Evolutionary conservation across 2,329 filamentous ascomycete genomes (phyloP).

Genomic region (Delphinella strobiligena): DNA sequence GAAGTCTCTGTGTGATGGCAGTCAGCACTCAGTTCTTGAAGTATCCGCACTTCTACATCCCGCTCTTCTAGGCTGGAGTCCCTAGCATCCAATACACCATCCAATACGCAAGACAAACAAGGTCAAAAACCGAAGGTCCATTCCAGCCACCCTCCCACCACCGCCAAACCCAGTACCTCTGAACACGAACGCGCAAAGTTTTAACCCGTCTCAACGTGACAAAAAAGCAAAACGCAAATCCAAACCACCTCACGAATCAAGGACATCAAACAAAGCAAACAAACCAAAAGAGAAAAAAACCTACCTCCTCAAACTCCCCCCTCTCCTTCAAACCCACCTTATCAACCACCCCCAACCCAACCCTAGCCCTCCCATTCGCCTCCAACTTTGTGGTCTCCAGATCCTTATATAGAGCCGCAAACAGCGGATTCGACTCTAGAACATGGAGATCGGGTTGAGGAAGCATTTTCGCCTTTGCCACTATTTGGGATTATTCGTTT

Average conservation of each 20-base stretch:
- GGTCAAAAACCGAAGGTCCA: not conserved
- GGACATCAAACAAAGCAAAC: conserved; percentile 1
- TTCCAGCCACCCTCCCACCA: too few species aligned
- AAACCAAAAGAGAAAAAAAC: conserved; percentile 5
- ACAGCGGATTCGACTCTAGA: conserved; percentile 29
- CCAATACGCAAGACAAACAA: conserved; percentile 1
- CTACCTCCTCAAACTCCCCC: conserved; percentile 27
- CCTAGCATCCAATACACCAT: not conserved
- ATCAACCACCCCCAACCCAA: conserved; percentile 18
- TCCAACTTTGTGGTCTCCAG: conserved; percentile 31
- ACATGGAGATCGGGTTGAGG: conserved; percentile 27
- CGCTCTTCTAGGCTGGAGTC: too few species aligned
- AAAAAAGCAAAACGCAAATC: not conserved
- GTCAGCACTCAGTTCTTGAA: not conserved
- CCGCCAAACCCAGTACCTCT: too few species aligned
- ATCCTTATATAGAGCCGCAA: conserved; percentile 33
- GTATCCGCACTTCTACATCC: too few species aligned
- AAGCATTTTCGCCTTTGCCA: conserved; percentile 29
- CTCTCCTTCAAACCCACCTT: conserved; percentile 31
- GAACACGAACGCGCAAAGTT: too few species aligned
- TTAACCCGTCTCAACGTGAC: too few species aligned
- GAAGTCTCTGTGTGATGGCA: conserved; percentile 25
- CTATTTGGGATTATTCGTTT: too few species aligned
- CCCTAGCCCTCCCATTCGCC: conserved; percentile 30
- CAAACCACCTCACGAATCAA: not conserved